Conservation (phyloP, 2,329 filamentous ascomycete species). For the Volutella citrinella region DNA sequence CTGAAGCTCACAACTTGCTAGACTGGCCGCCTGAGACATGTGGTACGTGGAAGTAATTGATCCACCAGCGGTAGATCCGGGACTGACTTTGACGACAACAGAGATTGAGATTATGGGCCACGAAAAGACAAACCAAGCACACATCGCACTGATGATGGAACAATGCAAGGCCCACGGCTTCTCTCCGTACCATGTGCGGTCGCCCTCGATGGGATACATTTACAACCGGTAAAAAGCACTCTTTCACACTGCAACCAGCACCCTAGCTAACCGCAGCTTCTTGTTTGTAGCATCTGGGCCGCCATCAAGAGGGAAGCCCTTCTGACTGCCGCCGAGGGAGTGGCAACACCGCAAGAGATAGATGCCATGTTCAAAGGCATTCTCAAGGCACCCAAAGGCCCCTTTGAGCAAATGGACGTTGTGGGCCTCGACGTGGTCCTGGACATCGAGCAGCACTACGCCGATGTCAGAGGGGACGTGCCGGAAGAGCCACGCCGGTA, state of each 20-base stretch:
- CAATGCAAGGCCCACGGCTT: conserved; percentile 26
- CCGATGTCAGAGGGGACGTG: conserved; percentile 21
- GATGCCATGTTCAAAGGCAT: conserved; percentile 29
- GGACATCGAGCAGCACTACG: conserved; percentile 31
- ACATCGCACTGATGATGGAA: conserved; percentile 22
- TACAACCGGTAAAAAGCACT: conserved; percentile 24
- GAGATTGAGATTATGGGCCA: conserved; percentile 33
- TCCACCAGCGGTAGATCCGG: rapidly evolving
- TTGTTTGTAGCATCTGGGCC: conserved; percentile 27
- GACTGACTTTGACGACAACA: not conserved
- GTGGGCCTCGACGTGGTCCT: conserved; percentile 29
- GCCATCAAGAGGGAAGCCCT: conserved; percentile 31
- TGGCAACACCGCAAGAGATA: conserved; percentile 28
- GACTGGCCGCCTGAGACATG: conserved; percentile 32
- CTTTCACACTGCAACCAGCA: not conserved
- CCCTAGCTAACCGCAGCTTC: not conserved
- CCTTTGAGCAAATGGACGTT: conserved; percentile 30
- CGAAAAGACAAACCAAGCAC: conserved; percentile 17
- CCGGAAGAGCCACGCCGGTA: conserved; percentile 23
- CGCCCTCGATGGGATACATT: conserved; percentile 29
- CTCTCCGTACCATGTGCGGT: conserved; percentile 28
- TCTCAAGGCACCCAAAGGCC: conserved; percentile 28
- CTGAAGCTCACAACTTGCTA: not conserved
- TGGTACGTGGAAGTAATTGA: conserved; percentile 10
- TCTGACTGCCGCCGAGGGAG: conserved; percentile 27